phyloP scores from a whole-genome alignment of 1,139 yeast species.

The Wickerhamomyces sp. region DNA sequence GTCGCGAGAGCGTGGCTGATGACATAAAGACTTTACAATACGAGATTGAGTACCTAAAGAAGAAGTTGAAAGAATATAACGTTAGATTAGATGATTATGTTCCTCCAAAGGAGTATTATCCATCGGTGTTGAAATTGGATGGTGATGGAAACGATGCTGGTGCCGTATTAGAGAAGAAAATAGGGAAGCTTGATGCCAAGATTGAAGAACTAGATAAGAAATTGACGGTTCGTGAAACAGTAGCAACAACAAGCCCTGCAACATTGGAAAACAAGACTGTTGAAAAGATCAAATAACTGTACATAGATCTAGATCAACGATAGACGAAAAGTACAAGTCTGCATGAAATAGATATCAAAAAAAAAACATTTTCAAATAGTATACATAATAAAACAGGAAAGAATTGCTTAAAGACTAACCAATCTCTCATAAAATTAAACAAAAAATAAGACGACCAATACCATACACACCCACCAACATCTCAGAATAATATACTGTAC shows the following conservation, averaged over 20 bases:
- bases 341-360: background rate
- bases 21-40: constrained; percentile 66
- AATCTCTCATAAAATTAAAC: background rate
- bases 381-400: background rate
- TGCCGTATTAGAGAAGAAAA: constrained; percentile 3
- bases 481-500: background rate
- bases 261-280: too few relatives aligned
- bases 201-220: constrained; percentile 11
- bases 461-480: background rate
- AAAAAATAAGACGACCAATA: background rate
- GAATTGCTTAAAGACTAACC: background rate
- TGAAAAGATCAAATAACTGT: background rate
- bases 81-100: constrained; percentile 43
- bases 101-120: constrained; percentile 43
- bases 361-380: background rate
- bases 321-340: background rate
- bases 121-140: constrained; percentile 35
- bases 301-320: background rate
- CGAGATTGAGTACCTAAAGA: constrained; percentile 60
- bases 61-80: constrained; percentile 37
- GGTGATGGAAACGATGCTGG: constrained; percentile 11
- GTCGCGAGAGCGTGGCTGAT: constrained; percentile 62
- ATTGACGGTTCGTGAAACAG: background rate
- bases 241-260: background rate
- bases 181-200: constrained; percentile 8